Percentiles rank a stretch among this genome's conserved stretches.
phyloP scores from a whole-genome alignment of 306 rosid genomes.

The Spatholobus suberectus region DNA sequence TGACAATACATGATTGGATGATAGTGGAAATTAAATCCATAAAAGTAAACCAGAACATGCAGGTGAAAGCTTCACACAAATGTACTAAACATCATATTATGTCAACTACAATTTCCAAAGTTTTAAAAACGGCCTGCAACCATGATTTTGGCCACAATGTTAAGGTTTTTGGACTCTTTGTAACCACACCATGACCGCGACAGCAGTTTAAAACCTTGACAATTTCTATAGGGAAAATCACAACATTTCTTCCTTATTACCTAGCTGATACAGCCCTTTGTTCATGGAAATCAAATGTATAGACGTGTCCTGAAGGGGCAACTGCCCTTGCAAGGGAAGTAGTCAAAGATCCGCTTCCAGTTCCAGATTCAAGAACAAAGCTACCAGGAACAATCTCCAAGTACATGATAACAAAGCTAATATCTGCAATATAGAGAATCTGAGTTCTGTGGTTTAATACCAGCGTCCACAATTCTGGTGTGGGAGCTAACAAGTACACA shows the following conservation, averaged over 20 bases:
- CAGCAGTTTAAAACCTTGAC: background rate
- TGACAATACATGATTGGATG: background rate
- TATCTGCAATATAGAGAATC: slow-evolving; percentile 89
- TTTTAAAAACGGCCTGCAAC: too few relatives aligned
- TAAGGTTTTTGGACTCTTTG: too few relatives aligned
- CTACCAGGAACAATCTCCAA: slow-evolving; percentile 89
- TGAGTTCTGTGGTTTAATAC: slow-evolving; percentile 90
- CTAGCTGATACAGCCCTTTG: slow-evolving; percentile 89
- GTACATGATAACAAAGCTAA: slow-evolving; percentile 79
- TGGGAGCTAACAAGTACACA: slow-evolving; percentile 82
- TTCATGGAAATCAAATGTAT: slow-evolving; percentile 91
- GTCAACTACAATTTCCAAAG: slow-evolving; percentile 1
- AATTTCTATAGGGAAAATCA: background rate
- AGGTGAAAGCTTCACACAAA: slow-evolving; percentile 1
- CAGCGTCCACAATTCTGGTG: slow-evolving; percentile 90
- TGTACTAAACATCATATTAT: background rate
- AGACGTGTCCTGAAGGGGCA: slow-evolving; percentile 78
- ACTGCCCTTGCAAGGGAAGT: slow-evolving; percentile 87
- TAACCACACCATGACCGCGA: too few relatives aligned
- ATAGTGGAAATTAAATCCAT: background rate
- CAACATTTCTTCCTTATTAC: slow-evolving; percentile 46
- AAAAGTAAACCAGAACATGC: background rate
- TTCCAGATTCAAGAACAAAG: slow-evolving; percentile 87
- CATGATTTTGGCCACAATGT: too few relatives aligned
- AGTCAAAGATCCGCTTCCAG: slow-evolving; percentile 93